Conservation (phyloP, 805 yeast species). For the Peterozyma toletana region DNA sequence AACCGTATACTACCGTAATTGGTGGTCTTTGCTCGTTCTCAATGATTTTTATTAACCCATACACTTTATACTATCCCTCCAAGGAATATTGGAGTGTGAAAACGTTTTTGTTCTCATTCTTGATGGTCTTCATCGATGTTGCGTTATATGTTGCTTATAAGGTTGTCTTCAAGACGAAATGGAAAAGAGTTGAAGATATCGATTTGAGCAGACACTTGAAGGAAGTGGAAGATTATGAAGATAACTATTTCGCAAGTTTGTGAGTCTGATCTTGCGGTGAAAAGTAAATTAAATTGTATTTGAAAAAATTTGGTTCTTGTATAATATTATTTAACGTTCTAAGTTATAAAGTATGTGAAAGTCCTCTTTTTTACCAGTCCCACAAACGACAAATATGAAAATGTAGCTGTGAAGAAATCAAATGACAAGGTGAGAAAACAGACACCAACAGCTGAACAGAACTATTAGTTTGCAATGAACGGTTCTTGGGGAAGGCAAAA, state of each 20-base stretch:
- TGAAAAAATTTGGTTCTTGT: too few species aligned
- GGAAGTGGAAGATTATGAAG: constrained; percentile 57
- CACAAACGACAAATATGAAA: too few species aligned
- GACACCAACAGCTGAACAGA: too few species aligned
- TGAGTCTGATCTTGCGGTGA: too few species aligned
- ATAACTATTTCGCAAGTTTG: background rate
- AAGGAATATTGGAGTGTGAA: constrained; percentile 50
- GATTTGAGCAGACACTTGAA: constrained; percentile 46
- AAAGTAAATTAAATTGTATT: too few species aligned
- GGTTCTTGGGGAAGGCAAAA: too few species aligned
- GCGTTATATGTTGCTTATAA: constrained; percentile 45
- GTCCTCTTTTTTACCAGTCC: too few species aligned
- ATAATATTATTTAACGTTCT: too few species aligned
- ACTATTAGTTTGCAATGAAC: too few species aligned
- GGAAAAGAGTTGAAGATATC: constrained; percentile 37
- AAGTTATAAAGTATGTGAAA: too few species aligned
- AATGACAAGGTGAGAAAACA: too few species aligned
- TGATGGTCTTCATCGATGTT: constrained; percentile 58
- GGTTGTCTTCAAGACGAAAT: constrained; percentile 37
- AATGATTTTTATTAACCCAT: constrained; percentile 62
- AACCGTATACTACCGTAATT: constrained; percentile 49
- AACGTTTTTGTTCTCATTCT: constrained; percentile 61
- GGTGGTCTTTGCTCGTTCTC: constrained; percentile 37
- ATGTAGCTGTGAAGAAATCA: too few species aligned
- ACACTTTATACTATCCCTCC: constrained; percentile 61